A percentile compares a stretch with the other conserved stretches of the same genome.
Conservation (phyloP, 768 basidiomycete species). For the Termitomyces heimii region DNA sequence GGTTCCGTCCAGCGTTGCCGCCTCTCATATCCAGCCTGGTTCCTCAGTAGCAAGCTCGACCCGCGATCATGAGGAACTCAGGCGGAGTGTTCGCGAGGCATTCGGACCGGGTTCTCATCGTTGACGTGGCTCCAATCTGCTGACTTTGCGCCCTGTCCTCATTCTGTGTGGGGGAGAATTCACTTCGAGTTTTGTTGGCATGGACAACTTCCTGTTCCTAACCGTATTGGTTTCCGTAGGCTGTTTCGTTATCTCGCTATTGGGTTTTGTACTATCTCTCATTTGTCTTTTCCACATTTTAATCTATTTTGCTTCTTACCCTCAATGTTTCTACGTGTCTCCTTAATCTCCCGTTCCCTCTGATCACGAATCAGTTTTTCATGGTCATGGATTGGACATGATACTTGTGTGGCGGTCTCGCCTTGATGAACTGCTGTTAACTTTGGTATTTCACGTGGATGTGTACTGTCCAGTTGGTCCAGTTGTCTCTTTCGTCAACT, state of each 20-base stretch:
- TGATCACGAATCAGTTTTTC: conserved; percentile 2
- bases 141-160: background rate
- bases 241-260: conserved; percentile 7
- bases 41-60: conserved; percentile 61
- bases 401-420: background rate
- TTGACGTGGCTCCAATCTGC: conserved; percentile 17
- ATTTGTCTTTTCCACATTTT: conserved; percentile 7
- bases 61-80: conserved; percentile 73
- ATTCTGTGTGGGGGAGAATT: background rate
- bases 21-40: conserved; percentile 64
- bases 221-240: conserved; percentile 1
- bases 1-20: conserved; percentile 53
- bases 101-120: conserved; percentile 63
- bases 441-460: background rate
- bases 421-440: background rate
- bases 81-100: conserved; percentile 79
- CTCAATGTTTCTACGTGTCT: background rate
- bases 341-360: conserved; percentile 6
- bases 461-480: background rate
- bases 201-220: conserved; percentile 8
- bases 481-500: background rate
- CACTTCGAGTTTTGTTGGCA: conserved; percentile 5
- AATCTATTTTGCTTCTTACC: conserved; percentile 7
- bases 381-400: conserved; percentile 4
- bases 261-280: conserved; percentile 13